These are phyloP conservation scores for Teunomyces pallodes DNA, from an alignment of 805 yeast genomes.

Conservation along the genomic window DNA sequence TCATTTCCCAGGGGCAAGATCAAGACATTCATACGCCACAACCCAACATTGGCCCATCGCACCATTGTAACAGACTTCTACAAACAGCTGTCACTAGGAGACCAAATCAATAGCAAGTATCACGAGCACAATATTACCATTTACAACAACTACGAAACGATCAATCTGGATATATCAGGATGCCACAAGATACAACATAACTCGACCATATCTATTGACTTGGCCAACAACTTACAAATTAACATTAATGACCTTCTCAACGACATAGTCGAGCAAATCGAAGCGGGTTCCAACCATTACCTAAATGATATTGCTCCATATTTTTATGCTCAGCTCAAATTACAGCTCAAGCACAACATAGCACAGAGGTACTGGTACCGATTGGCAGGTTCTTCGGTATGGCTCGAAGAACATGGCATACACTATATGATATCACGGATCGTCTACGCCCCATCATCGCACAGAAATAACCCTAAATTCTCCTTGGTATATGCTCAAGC, in stretches of 20 bases:
- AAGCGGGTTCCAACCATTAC: constrained; percentile 15
- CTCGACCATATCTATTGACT: neutral
- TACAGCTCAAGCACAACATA: constrained; percentile 8
- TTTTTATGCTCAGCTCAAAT: constrained; percentile 19
- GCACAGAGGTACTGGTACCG: constrained; percentile 39
- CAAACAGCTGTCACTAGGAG: neutral
- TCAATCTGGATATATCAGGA: neutral
- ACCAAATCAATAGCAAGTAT: neutral
- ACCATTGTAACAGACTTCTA: neutral
- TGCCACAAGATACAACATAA: neutral
- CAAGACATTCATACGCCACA: neutral
- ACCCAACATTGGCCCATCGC: neutral
- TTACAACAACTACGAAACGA: neutral
- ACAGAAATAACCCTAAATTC: constrained; percentile 23
- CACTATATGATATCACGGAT: constrained; percentile 44
- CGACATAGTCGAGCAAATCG: constrained; percentile 4
- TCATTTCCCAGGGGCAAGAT: neutral
- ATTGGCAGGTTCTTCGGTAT: constrained; percentile 52
- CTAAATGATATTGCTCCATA: constrained; percentile 24
- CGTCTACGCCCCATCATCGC: constrained; percentile 22
- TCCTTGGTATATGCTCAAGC: constrained; percentile 24
- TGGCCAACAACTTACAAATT: neutral
- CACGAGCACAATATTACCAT: neutral
- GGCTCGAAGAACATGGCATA: constrained; percentile 49
- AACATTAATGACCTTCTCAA: constrained; percentile 1